Evolutionary conservation across 805 yeast species (phyloP).

Genomic region (Candida gorgasii): DNA sequence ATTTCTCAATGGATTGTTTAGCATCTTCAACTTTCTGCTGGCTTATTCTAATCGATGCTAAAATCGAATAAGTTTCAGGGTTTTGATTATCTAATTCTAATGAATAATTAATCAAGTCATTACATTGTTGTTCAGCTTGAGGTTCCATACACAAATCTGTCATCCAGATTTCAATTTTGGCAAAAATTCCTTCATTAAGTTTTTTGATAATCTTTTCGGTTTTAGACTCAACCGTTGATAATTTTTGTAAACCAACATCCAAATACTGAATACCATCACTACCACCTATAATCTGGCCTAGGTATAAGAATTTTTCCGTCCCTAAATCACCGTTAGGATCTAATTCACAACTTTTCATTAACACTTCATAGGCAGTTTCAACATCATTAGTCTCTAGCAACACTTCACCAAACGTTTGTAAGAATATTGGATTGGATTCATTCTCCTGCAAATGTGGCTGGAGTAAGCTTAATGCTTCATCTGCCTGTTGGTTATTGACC

Average conservation of each 20-base stretch:
- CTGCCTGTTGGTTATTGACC: constrained; percentile 39
- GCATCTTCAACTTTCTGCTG: constrained; percentile 82
- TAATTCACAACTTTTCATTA: constrained; percentile 59
- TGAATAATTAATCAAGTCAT: constrained; percentile 64
- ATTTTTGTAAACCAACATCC: constrained; percentile 56
- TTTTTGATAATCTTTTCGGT: constrained; percentile 44
- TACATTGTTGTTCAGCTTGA: constrained; percentile 81
- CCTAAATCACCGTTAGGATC: constrained; percentile 70
- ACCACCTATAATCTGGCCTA: constrained; percentile 92
- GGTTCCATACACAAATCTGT: constrained; percentile 95
- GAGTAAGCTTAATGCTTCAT: constrained; percentile 52
- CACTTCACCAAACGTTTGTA: constrained; percentile 71
- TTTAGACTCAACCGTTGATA: constrained; percentile 28
- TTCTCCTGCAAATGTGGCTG: constrained; percentile 33
- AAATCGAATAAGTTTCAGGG: constrained; percentile 79
- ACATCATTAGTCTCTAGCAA: constrained; percentile 78
- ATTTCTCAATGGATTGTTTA: constrained; percentile 55
- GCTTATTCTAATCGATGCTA: constrained; percentile 86
- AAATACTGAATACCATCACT: constrained; percentile 64
- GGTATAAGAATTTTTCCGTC: constrained; percentile 80
- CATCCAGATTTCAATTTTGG: constrained; percentile 95
- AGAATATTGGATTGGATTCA: constrained; percentile 43
- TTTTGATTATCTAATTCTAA: constrained; percentile 58
- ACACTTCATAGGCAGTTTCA: constrained; percentile 69
- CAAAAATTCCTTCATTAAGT: constrained; percentile 73